phyloP scores from a whole-genome alignment of 352 stramenopile species.

The Phytophthora lateralis region DNA sequence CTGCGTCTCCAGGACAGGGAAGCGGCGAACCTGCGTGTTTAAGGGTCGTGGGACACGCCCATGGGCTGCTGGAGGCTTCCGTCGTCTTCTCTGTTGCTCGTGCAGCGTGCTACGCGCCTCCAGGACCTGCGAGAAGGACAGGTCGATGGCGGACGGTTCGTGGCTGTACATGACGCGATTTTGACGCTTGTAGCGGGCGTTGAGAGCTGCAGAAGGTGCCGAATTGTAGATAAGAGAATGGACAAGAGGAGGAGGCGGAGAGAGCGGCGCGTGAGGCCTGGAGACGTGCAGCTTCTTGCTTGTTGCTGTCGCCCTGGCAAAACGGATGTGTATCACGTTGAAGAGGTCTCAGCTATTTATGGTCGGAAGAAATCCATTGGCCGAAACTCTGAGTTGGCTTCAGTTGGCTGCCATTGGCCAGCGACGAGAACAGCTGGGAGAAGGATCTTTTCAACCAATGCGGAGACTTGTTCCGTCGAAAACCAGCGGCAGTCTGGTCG shows the following conservation, averaged over 20 bases:
- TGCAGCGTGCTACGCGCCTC: conserved; percentile 66
- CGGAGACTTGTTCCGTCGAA: conserved; percentile 10
- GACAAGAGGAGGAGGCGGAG: conserved; percentile 6
- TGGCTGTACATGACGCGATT: conserved; percentile 43
- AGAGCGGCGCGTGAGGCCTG: neutral
- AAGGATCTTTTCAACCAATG: conserved; percentile 42
- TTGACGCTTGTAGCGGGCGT: conserved; percentile 8
- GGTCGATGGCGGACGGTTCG: conserved; percentile 53
- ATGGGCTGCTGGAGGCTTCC: conserved; percentile 24
- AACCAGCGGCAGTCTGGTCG: conserved; percentile 17
- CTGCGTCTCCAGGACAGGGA: conserved; percentile 21
- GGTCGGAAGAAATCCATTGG: conserved; percentile 34
- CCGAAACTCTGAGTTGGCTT: conserved; percentile 26
- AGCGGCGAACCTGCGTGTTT: conserved; percentile 10
- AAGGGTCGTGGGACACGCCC: neutral
- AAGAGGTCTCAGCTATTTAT: conserved; percentile 8
- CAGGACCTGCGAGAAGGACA: conserved; percentile 85
- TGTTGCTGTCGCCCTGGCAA: conserved; percentile 13
- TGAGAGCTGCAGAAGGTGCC: neutral
- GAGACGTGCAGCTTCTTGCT: neutral
- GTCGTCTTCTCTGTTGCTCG: conserved; percentile 40
- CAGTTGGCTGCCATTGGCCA: conserved; percentile 18
- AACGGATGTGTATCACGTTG: conserved; percentile 18
- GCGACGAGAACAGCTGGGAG: conserved; percentile 27
- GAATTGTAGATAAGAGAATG: neutral